Percentiles rank a stretch among this genome's conserved stretches.
Conservation (phyloP, 2,329 filamentous ascomycete genomes). For the Trichophyton mentagrophytes region DNA sequence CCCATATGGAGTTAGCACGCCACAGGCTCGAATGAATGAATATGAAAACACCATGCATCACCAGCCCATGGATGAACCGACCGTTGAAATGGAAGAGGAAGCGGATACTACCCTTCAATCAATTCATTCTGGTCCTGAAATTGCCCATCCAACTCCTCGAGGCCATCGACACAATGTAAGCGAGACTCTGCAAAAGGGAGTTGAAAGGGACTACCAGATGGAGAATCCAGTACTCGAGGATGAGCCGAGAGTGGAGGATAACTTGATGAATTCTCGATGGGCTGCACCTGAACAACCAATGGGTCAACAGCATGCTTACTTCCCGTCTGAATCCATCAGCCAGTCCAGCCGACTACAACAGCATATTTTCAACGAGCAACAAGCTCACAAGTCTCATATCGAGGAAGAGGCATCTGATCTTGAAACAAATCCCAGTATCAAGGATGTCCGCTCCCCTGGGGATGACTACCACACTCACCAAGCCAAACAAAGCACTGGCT, state of each 20-base stretch:
- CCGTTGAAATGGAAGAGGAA: conserved; percentile 7
- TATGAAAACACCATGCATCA: conserved; percentile 12
- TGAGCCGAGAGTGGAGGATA: conserved; percentile 40
- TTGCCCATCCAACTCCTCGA: conserved; percentile 48
- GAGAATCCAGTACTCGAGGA: conserved; percentile 71
- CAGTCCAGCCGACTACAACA: conserved; percentile 22
- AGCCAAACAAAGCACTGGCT: conserved; percentile 14
- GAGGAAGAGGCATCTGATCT: conserved; percentile 52
- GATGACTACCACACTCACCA: conserved; percentile 3
- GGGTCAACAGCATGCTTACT: conserved; percentile 13
- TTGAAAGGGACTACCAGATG: conserved; percentile 75
- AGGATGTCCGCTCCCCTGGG: conserved; percentile 36
- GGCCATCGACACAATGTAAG: conserved; percentile 60
- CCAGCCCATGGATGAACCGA: conserved; percentile 9
- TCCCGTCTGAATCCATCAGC: conserved; percentile 7
- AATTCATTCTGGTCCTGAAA: conserved; percentile 26
- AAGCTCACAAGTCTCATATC: conserved; percentile 16
- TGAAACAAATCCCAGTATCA: conserved; percentile 60
- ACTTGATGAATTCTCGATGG: conserved; percentile 27
- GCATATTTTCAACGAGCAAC: conserved; percentile 25
- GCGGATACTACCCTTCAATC: conserved; percentile 13
- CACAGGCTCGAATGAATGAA: conserved; percentile 16
- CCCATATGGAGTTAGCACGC: not conserved
- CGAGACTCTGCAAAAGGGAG: conserved; percentile 66
- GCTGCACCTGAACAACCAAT: conserved; percentile 21